Evolutionary conservation across 139 green algal genomes (phyloP).

Genomic region (Picochlorum sp.): DNA sequence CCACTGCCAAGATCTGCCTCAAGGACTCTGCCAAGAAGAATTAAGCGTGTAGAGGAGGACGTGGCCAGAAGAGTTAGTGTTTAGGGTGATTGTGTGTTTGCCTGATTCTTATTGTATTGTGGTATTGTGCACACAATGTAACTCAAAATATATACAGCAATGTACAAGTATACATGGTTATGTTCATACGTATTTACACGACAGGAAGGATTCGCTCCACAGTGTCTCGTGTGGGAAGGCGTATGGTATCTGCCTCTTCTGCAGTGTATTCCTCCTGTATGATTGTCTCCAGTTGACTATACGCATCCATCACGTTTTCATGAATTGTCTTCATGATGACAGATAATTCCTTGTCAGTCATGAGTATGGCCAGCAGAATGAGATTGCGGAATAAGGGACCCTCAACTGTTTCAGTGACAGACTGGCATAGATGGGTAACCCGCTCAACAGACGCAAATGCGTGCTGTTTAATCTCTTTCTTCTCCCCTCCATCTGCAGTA

Average conservation of each 20-base stretch:
- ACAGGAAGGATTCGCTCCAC: slow-evolving; percentile 21
- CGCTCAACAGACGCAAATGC: slow-evolving; percentile 82
- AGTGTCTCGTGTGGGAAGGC: slow-evolving; percentile 35
- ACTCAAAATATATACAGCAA: too few relatives aligned
- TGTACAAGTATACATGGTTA: too few relatives aligned
- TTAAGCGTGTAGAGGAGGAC: too few relatives aligned
- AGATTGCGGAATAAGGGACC: slow-evolving; percentile 52
- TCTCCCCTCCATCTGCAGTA: slow-evolving; percentile 15
- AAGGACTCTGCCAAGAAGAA: slow-evolving; percentile 19
- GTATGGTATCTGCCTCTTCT: slow-evolving; percentile 40
- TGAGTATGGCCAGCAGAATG: slow-evolving; percentile 72
- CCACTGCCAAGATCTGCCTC: slow-evolving; percentile 30
- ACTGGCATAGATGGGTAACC: slow-evolving; percentile 65
- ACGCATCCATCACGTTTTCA: slow-evolving; percentile 88
- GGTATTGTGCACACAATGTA: too few relatives aligned
- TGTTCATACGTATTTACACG: not conserved
- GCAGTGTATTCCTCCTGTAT: slow-evolving; percentile 59
- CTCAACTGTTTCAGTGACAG: slow-evolving; percentile 65
- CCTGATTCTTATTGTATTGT: too few relatives aligned
- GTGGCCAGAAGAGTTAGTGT: too few relatives aligned
- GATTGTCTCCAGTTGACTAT: slow-evolving; percentile 54
- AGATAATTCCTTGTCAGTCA: slow-evolving; percentile 66
- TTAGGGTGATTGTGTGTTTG: too few relatives aligned
- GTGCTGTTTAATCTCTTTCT: slow-evolving; percentile 59
- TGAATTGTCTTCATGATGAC: slow-evolving; percentile 83